phyloP scores from a whole-genome alignment of 2,329 filamentous ascomycete species.

The Pyrenochaeta sp. region DNA sequence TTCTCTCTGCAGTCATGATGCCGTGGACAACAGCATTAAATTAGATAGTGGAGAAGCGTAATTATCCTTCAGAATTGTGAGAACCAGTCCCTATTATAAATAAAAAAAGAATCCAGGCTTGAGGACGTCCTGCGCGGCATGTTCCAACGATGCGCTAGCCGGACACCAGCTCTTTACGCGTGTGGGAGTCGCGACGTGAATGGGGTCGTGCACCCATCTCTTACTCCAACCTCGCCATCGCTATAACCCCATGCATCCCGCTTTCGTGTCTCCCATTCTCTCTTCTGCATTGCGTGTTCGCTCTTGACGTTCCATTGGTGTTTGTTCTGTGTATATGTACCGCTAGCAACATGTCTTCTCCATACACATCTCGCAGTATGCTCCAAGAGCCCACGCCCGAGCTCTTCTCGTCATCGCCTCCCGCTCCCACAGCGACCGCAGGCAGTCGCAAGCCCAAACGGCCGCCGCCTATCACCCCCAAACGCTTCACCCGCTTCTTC shows the following conservation, averaged over 20 bases:
- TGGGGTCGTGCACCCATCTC: slow-evolving; percentile 5
- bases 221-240: slow-evolving; percentile 16
- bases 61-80: too few relatives aligned
- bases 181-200: slow-evolving; percentile 16
- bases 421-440: slow-evolving; percentile 35
- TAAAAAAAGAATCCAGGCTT: too few relatives aligned
- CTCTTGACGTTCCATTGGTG: slow-evolving; percentile 7
- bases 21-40: too few relatives aligned
- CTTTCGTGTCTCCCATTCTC: slow-evolving; percentile 4
- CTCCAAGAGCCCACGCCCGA: slow-evolving; percentile 45
- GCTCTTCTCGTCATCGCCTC: slow-evolving; percentile 51
- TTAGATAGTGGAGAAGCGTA: too few relatives aligned
- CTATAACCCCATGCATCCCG: slow-evolving; percentile 15
- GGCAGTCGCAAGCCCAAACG: slow-evolving; percentile 53
- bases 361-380: slow-evolving; percentile 29
- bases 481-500: slow-evolving; percentile 62
- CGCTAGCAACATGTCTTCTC: slow-evolving; percentile 35
- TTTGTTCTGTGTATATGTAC: slow-evolving; percentile 12
- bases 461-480: slow-evolving; percentile 60
- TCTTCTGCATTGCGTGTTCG: background rate
- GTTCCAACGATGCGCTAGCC: too few relatives aligned
- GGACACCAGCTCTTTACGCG: slow-evolving; percentile 2
- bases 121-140: too few relatives aligned
- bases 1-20: too few relatives aligned
- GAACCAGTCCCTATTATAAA: too few relatives aligned